These are phyloP conservation scores for Niveomyces coronatus DNA, from an alignment of 2,329 filamentous ascomycete species.

Conservation along the genomic window DNA sequence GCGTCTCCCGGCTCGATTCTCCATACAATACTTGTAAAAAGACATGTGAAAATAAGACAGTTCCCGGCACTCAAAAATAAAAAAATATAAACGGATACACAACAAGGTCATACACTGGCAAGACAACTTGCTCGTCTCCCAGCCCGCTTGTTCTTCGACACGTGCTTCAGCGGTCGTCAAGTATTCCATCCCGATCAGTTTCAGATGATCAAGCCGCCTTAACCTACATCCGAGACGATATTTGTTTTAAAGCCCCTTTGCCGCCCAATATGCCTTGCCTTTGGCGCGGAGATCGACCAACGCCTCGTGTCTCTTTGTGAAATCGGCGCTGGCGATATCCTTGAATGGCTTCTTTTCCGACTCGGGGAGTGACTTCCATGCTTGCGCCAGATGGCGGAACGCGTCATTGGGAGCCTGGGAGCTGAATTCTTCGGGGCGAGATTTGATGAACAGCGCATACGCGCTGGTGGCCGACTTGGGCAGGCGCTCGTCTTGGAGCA, in stretches of 20 bases:
- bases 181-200: no score
- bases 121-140: no score
- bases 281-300: constrained; percentile 17
- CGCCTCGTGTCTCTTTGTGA: constrained; percentile 16
- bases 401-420: constrained; percentile 12
- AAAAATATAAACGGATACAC: no score
- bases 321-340: constrained; percentile 17
- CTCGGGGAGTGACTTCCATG: constrained; percentile 34
- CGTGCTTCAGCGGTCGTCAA: no score
- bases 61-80: no score
- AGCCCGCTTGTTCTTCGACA: no score
- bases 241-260: constrained; percentile 11
- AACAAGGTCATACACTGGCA: no score
- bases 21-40: no score
- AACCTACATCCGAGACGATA: neutral
- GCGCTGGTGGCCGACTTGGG: constrained; percentile 28
- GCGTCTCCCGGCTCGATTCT: no score
- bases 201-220: neutral
- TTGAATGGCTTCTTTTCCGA: constrained; percentile 32
- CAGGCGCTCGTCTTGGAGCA: constrained; percentile 36
- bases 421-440: constrained; percentile 25
- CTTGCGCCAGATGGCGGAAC: constrained; percentile 17
- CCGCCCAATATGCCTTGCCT: constrained; percentile 12
- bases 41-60: no score
- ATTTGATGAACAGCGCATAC: constrained; percentile 29